phyloP scores from a whole-genome alignment of 768 basidiomycete genomes.

The Kwoniella sp. region DNA sequence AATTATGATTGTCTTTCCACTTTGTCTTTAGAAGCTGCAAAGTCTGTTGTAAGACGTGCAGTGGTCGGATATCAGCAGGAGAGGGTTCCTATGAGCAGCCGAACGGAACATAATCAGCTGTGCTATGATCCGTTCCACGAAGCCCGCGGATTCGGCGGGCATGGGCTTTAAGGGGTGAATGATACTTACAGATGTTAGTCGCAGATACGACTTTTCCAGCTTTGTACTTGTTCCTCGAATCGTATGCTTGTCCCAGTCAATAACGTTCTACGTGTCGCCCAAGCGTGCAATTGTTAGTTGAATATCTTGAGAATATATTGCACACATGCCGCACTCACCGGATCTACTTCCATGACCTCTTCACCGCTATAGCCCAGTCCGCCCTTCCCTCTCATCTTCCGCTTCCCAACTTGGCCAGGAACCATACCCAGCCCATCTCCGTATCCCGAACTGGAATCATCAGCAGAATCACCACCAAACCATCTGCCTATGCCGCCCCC shows the following conservation, averaged over 20 bases:
- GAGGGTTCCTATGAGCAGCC: constrained; percentile 83
- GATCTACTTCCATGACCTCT: constrained; percentile 54
- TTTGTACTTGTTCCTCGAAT: constrained; percentile 89
- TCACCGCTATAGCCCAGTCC: constrained; percentile 48
- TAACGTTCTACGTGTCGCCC: constrained; percentile 70
- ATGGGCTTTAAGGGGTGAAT: no score
- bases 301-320: not conserved
- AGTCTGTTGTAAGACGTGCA: constrained; percentile 78
- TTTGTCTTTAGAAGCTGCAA: constrained; percentile 80
- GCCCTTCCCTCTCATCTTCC: constrained; percentile 44
- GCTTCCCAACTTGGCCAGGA: constrained; percentile 40
- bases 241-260: constrained; percentile 93
- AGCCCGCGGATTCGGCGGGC: no score
- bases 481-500: constrained; percentile 33
- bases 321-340: constrained; percentile 37
- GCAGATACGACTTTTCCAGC: constrained; percentile 93
- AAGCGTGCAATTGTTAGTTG: not conserved
- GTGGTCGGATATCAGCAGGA: constrained; percentile 90
- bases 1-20: constrained; percentile 74
- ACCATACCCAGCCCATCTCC: constrained; percentile 33
- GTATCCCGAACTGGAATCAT: constrained; percentile 2
- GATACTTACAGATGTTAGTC: constrained; percentile 75
- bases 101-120: no score
- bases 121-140: no score
- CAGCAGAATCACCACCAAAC: constrained; percentile 34